A percentile compares a stretch with the other conserved stretches of the same genome.
Evolutionary conservation across 169 alveolate species (phyloP).

Genomic region (Plasmodium gonderi): DNA sequence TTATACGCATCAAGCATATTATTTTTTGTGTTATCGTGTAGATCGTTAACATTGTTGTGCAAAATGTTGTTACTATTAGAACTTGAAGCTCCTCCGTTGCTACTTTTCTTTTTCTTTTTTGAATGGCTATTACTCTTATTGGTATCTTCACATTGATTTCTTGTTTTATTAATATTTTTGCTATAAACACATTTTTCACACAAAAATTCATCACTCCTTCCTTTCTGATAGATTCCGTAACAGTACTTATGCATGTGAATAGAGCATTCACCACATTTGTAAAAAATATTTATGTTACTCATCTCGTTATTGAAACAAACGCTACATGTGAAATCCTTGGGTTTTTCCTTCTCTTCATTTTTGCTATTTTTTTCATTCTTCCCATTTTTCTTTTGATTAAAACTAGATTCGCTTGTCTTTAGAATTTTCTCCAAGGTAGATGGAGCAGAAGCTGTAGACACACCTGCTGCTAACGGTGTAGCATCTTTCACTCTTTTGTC

Average conservation of each 20-base stretch:
- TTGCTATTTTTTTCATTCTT: background rate
- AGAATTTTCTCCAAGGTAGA: background rate
- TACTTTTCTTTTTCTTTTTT: slow-evolving; percentile 40
- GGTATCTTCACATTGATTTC: background rate
- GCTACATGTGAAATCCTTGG: slow-evolving; percentile 18
- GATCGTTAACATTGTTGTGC: background rate
- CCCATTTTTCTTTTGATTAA: background rate
- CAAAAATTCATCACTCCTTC: slow-evolving; percentile 53
- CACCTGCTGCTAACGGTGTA: background rate
- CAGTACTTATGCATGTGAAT: slow-evolving; percentile 48
- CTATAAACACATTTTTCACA: slow-evolving; percentile 30
- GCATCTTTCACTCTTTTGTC: background rate
- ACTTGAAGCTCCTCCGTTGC: background rate
- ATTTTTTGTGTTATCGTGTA: background rate
- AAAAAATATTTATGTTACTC: slow-evolving; percentile 38
- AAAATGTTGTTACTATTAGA: background rate
- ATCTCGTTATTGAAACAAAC: slow-evolving; percentile 28
- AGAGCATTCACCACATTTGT: slow-evolving; percentile 20
- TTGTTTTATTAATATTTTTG: background rate
- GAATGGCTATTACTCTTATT: background rate
- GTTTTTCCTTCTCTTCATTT: background rate
- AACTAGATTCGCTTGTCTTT: background rate
- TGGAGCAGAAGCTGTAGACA: background rate
- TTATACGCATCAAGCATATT: background rate
- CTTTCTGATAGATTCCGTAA: slow-evolving; percentile 47